Evolutionary conservation across 805 yeast species (phyloP).

Genomic region (Metschnikowia sp.): DNA sequence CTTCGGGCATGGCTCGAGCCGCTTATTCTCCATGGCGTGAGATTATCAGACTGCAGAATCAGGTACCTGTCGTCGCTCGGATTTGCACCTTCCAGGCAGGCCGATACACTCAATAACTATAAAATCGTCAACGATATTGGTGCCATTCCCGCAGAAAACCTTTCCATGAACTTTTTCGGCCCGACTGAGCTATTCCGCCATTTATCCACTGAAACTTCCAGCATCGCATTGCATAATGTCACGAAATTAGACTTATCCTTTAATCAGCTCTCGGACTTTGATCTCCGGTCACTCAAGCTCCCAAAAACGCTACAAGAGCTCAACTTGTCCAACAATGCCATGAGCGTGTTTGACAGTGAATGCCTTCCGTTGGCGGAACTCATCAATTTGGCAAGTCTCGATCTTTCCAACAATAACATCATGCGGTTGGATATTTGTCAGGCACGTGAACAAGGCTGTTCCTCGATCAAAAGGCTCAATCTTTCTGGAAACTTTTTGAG

Average conservation of each 20-base stretch:
- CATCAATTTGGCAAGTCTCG: slow-evolving; percentile 13
- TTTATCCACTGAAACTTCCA: neutral
- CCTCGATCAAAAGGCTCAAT: slow-evolving; percentile 14
- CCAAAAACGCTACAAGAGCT: slow-evolving; percentile 20
- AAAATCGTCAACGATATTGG: neutral
- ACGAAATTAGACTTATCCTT: slow-evolving; percentile 25
- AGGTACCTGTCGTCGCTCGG: slow-evolving; percentile 13
- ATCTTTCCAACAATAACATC: slow-evolving; percentile 26
- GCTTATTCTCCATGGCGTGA: slow-evolving; percentile 11
- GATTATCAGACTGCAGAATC: slow-evolving; percentile 15
- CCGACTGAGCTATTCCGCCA: slow-evolving; percentile 5
- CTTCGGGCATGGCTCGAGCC: slow-evolving; percentile 13
- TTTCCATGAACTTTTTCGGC: slow-evolving; percentile 22
- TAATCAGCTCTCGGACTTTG: slow-evolving; percentile 23
- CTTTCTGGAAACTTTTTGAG: slow-evolving; percentile 27
- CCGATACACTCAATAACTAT: neutral
- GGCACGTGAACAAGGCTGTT: neutral
- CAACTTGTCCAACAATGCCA: slow-evolving; percentile 28
- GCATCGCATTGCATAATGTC: slow-evolving; percentile 2
- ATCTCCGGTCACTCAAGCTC: slow-evolving; percentile 16
- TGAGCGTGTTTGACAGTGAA: slow-evolving; percentile 16
- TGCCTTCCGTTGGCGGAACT: slow-evolving; percentile 17
- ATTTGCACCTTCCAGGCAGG: neutral
- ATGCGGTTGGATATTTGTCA: slow-evolving; percentile 9
- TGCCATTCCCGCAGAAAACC: slow-evolving; percentile 10